Conservation (phyloP, 2,329 filamentous ascomycete genomes). For the Colletotrichum orchidophilum region DNA sequence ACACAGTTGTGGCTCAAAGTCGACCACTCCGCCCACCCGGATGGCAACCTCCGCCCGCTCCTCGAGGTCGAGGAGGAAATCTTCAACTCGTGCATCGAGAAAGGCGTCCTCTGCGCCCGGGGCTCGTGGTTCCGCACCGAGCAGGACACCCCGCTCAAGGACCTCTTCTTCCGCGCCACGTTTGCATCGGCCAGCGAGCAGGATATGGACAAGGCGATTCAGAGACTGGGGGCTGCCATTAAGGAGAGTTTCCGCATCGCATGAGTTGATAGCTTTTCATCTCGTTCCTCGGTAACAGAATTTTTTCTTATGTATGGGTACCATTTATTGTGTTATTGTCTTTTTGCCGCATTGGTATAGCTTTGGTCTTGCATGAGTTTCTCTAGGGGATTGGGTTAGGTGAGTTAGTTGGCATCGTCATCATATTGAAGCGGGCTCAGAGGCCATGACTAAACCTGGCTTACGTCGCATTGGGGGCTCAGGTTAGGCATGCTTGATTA, state of each 20-base stretch:
- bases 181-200: slow-evolving; percentile 82
- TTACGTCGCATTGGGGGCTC: not conserved
- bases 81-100: slow-evolving; percentile 78
- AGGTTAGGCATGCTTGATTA: not conserved
- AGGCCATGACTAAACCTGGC: not conserved
- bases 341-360: not conserved
- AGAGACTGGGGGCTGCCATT: slow-evolving; percentile 79
- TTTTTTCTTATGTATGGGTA: too few relatives aligned
- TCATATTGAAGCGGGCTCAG: not conserved
- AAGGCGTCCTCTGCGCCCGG: slow-evolving; percentile 81
- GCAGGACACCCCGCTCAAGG: slow-evolving; percentile 64
- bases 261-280: too few relatives aligned
- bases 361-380: not conserved
- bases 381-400: not conserved
- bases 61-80: slow-evolving; percentile 85
- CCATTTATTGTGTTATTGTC: not conserved
- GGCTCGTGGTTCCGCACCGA: slow-evolving; percentile 94
- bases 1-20: slow-evolving; percentile 77
- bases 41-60: slow-evolving; percentile 61
- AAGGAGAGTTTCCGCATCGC: slow-evolving; percentile 61
- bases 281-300: too few relatives aligned
- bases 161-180: slow-evolving; percentile 88
- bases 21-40: slow-evolving; percentile 73
- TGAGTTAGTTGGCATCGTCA: not conserved
- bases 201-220: slow-evolving; percentile 77